Evolutionary conservation across 140 eudicot species (phyloP).

Genomic region (Cichorium intybus): DNA sequence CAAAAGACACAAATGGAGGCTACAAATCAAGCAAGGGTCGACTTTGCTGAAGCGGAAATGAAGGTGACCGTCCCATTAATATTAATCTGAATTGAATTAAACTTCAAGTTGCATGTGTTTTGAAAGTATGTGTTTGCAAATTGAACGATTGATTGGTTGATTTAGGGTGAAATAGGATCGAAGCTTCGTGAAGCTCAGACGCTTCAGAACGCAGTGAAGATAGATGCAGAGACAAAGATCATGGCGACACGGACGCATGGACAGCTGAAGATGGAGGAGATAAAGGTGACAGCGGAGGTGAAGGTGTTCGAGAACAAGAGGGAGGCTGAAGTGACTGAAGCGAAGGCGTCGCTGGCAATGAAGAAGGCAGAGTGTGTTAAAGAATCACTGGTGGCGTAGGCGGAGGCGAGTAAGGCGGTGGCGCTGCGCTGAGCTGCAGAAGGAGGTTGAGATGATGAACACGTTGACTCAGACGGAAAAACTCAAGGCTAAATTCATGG

Average conservation of each 20-base stretch:
- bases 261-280: slow-evolving; percentile 57
- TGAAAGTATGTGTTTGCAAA: too few species aligned
- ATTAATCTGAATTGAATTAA: too few species aligned
- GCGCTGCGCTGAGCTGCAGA: slow-evolving; percentile 57
- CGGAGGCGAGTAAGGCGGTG: slow-evolving; percentile 52
- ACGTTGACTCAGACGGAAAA: slow-evolving; percentile 51
- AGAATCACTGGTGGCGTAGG: slow-evolving; percentile 59
- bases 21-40: too few species aligned
- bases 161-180: slow-evolving; percentile 57
- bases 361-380: slow-evolving; percentile 51
- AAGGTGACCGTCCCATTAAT: too few species aligned
- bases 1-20: too few species aligned
- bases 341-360: slow-evolving; percentile 47
- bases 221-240: slow-evolving; percentile 66
- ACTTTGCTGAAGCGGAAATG: too few species aligned
- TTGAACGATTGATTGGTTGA: background rate
- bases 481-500: slow-evolving; percentile 50
- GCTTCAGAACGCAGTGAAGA: slow-evolving; percentile 61
- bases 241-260: slow-evolving; percentile 56
- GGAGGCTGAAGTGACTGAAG: slow-evolving; percentile 51
- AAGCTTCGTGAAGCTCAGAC: slow-evolving; percentile 60
- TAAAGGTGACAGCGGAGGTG: slow-evolving; percentile 50
- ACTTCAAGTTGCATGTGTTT: too few species aligned
- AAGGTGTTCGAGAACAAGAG: slow-evolving; percentile 43
- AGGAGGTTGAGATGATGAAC: slow-evolving; percentile 56